Evolutionary conservation across 345 rosid genomes (phyloP).

Genomic region (Ricinus communis): DNA sequence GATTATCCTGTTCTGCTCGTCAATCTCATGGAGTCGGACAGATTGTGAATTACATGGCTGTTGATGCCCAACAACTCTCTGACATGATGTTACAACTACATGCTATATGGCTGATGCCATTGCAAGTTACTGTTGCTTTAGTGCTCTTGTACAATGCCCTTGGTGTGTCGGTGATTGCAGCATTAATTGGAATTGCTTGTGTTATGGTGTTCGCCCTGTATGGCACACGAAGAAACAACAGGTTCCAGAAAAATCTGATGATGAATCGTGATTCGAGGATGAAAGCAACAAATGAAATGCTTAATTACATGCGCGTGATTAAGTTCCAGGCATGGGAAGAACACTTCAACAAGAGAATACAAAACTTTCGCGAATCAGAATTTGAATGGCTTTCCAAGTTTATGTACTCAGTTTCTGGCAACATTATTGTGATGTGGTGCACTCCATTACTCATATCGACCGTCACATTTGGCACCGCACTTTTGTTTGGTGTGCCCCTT

Average conservation of each 20-base stretch:
- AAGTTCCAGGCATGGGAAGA: constrained; percentile 98
- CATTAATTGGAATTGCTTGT: constrained; percentile 52
- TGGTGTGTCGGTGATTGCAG: constrained; percentile 55
- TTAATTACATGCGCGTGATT: constrained; percentile 85
- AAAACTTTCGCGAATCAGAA: constrained; percentile 63
- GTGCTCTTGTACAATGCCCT: constrained; percentile 63
- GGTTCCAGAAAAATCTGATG: constrained; percentile 68
- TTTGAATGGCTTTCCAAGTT: constrained; percentile 82
- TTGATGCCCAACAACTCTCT: constrained; percentile 93
- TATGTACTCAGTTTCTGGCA: constrained; percentile 64
- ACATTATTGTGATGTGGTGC: constrained; percentile 77
- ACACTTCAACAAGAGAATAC: constrained; percentile 82
- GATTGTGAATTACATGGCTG: constrained; percentile 97
- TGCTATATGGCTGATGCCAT: constrained; percentile 86
- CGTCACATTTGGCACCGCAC: constrained; percentile 70
- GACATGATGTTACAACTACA: constrained; percentile 97
- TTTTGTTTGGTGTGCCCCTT: constrained; percentile 61
- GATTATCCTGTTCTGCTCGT: constrained; percentile 76
- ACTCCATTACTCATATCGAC: constrained; percentile 76
- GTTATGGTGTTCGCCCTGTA: constrained; percentile 49
- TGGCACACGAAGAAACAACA: constrained; percentile 64
- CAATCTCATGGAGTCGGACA: constrained; percentile 95
- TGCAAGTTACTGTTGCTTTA: constrained; percentile 66
- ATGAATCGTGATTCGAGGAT: constrained; percentile 75
- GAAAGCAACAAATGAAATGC: constrained; percentile 95